Conservation (phyloP, 1,284 basidiomycete species). For the Sporisorium reilianum region DNA sequence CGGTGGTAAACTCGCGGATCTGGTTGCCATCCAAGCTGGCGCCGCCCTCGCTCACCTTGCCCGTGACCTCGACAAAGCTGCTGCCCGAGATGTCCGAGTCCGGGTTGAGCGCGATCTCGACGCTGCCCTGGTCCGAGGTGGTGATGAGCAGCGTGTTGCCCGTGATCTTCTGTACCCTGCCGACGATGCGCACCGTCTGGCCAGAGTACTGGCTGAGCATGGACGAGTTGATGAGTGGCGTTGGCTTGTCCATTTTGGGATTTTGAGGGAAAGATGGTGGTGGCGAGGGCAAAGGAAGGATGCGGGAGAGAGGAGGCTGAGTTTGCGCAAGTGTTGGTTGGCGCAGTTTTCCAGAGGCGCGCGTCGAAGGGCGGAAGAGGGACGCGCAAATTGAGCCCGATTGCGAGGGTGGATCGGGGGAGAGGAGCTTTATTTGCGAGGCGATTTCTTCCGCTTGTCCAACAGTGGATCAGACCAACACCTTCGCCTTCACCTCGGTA, state of each 20-base stretch:
- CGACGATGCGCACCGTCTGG: slow-evolving; percentile 61
- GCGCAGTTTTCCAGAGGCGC: slow-evolving; percentile 1
- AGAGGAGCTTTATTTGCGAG: not conserved
- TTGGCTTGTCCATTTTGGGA: slow-evolving; percentile 60
- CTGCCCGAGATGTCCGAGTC: slow-evolving; percentile 45
- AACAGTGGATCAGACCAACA: not conserved
- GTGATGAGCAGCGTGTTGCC: slow-evolving; percentile 58
- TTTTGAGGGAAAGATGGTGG: not conserved
- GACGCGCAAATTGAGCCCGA: slow-evolving; percentile 14
- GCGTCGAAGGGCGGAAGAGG: not conserved
- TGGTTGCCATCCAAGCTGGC: slow-evolving; percentile 30
- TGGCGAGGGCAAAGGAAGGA: not conserved
- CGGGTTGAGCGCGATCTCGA: slow-evolving; percentile 59
- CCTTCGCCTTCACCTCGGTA: not conserved
- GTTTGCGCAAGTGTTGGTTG: slow-evolving; percentile 16
- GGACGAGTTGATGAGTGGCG: slow-evolving; percentile 64
- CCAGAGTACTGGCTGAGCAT: slow-evolving; percentile 48
- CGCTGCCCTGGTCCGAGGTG: slow-evolving; percentile 60
- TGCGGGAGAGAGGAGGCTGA: slow-evolving; percentile 1
- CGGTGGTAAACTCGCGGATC: slow-evolving; percentile 50
- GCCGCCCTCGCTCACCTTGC: slow-evolving; percentile 60
- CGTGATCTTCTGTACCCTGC: slow-evolving; percentile 60
- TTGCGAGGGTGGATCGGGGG: not conserved
- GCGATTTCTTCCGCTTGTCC: not conserved
- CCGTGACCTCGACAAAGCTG: slow-evolving; percentile 62